phyloP scores from a whole-genome alignment of 176 grass and related monocot species.

The Microstegium vimineum region DNA sequence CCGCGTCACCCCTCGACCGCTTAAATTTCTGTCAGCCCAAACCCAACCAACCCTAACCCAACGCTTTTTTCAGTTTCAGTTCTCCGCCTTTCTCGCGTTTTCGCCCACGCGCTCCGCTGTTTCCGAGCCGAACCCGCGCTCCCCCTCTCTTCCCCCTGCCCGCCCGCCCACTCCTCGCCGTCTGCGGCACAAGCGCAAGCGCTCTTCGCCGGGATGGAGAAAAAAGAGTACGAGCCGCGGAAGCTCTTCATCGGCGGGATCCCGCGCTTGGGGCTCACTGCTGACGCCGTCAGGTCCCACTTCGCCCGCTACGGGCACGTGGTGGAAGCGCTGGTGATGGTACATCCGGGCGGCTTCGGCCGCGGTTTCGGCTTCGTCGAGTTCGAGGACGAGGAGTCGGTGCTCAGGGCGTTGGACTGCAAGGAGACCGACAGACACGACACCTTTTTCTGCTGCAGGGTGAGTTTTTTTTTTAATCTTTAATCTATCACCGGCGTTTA shows the following conservation, averaged over 20 bases:
- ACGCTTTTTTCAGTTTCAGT: too few species aligned
- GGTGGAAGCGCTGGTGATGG: slow-evolving; percentile 36
- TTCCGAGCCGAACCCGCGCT: too few species aligned
- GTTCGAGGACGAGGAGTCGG: slow-evolving; percentile 37
- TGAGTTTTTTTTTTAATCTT: background rate
- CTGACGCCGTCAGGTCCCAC: slow-evolving; percentile 37
- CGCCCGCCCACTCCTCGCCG: too few species aligned
- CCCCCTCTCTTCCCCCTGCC: too few species aligned
- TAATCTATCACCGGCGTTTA: too few species aligned
- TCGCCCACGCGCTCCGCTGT: background rate
- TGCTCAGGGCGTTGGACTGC: slow-evolving; percentile 31
- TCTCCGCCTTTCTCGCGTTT: background rate
- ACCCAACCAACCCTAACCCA: slow-evolving; percentile 15
- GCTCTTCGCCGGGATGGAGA: background rate
- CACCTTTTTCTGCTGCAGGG: slow-evolving; percentile 30
- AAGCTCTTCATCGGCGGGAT: slow-evolving; percentile 69
- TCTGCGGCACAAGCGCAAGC: background rate
- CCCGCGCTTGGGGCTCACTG: background rate
- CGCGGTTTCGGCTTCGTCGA: slow-evolving; percentile 71
- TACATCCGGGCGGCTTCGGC: background rate
- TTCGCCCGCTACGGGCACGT: slow-evolving; percentile 54
- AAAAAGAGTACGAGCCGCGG: background rate
- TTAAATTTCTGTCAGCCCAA: background rate
- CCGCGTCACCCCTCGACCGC: background rate
- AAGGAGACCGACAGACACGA: slow-evolving; percentile 35